Evolutionary conservation across 495 filamentous ascomycete genomes (phyloP).

Genomic region (Letharia columbiana): DNA sequence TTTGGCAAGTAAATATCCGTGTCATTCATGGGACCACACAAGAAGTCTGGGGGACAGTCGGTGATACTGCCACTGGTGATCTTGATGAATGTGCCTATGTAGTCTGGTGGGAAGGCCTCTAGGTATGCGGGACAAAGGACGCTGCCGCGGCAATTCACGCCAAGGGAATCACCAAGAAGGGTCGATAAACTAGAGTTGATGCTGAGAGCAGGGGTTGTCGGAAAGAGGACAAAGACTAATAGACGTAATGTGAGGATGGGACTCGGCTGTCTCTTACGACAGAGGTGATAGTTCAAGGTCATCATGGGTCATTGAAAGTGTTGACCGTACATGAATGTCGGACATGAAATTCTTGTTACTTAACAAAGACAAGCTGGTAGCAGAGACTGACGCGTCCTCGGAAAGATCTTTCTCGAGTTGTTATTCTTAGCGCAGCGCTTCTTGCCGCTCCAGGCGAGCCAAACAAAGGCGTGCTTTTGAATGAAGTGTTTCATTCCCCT

Average conservation of each 20-base stretch:
- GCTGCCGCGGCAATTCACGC: constrained; percentile 18
- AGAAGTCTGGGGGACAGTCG: neutral
- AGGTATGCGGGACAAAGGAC: neutral
- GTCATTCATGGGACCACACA: constrained; percentile 8
- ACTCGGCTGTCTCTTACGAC: neutral
- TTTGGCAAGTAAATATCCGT: neutral
- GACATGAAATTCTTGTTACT: too few species aligned
- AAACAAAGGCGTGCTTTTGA: neutral
- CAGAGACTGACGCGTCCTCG: neutral
- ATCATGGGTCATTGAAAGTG: too few species aligned
- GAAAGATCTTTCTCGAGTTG: too few species aligned
- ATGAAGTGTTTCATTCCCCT: too few species aligned
- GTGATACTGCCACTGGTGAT: neutral
- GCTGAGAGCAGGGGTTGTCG: neutral
- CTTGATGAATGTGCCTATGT: neutral
- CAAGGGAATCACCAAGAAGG: neutral
- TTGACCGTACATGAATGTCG: too few species aligned
- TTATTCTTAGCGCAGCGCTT: neutral
- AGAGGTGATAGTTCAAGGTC: too few species aligned
- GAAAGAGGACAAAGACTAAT: neutral
- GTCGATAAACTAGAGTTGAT: neutral
- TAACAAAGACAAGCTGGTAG: too few species aligned
- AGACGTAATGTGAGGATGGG: too few species aligned
- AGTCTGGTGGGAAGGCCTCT: neutral
- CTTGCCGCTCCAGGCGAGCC: neutral